Conservation (phyloP, 1,139 yeast species). For the Yamadazyma diospyri region DNA sequence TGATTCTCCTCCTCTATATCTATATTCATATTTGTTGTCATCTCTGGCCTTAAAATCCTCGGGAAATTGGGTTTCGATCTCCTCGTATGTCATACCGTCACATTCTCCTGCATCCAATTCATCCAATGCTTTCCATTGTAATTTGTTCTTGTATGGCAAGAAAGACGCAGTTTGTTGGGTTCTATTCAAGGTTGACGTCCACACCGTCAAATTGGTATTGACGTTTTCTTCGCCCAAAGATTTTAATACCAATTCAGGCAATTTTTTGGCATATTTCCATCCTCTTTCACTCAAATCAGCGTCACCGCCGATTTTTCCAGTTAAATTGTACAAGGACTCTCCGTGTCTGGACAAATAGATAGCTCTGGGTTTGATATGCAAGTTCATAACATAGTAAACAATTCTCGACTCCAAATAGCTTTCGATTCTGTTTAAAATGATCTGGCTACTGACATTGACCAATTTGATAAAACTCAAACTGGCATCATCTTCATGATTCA, state of each 20-base stretch:
- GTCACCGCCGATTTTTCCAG: slow-evolving; percentile 96
- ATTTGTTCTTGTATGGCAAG: slow-evolving; percentile 71
- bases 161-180: slow-evolving; percentile 91
- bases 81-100: slow-evolving; percentile 89
- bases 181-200: slow-evolving; percentile 92
- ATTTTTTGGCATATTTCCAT: slow-evolving; percentile 73
- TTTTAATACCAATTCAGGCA: slow-evolving; percentile 73
- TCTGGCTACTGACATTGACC: slow-evolving; percentile 83
- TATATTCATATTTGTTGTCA: slow-evolving; percentile 90
- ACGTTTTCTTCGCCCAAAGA: slow-evolving; percentile 67
- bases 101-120: slow-evolving; percentile 98
- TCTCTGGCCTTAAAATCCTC: slow-evolving; percentile 96
- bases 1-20: slow-evolving; percentile 96
- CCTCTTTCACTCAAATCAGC: slow-evolving; percentile 86
- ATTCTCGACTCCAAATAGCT: slow-evolving; percentile 88
- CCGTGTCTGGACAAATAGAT: slow-evolving; percentile 96
- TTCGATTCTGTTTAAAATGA: slow-evolving; percentile 81
- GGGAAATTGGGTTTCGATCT: slow-evolving; percentile 77
- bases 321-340: slow-evolving; percentile 85
- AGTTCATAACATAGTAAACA: slow-evolving; percentile 92
- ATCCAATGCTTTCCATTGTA: slow-evolving; percentile 95
- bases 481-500: slow-evolving; percentile 53
- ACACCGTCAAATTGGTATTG: slow-evolving; percentile 73
- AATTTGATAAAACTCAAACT: slow-evolving; percentile 81
- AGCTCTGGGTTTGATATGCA: slow-evolving; percentile 86